Evolutionary conservation across 148 eudicot species (phyloP).

Genomic region (Fagopyrum esculentum): DNA sequence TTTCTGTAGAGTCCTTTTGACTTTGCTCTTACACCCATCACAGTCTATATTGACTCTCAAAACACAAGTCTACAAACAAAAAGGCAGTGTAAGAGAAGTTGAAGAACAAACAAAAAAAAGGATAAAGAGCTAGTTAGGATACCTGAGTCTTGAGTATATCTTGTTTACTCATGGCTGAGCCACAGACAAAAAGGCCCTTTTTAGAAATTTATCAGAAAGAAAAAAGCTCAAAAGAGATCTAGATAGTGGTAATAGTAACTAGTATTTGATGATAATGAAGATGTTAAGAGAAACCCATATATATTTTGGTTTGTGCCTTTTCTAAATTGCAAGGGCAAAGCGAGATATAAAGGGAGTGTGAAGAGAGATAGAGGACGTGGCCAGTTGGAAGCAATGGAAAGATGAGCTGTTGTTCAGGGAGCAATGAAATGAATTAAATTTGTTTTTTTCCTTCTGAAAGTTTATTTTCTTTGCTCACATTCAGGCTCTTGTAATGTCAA

Average conservation of each 20-base stretch:
- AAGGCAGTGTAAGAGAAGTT: too few relatives aligned
- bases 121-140: background rate
- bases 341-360: background rate
- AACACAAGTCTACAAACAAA: constrained; percentile 1
- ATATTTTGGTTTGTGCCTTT: background rate
- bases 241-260: too few relatives aligned
- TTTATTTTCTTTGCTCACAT: background rate
- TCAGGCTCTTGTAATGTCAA: background rate
- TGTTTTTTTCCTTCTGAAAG: background rate
- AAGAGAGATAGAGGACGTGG: constrained; percentile 2
- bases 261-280: background rate
- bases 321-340: background rate
- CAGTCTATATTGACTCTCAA: constrained; percentile 11
- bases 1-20: background rate
- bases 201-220: background rate
- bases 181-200: background rate
- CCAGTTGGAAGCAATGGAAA: constrained; percentile 1
- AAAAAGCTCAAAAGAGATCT: background rate
- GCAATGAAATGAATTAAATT: background rate
- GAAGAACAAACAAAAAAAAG: background rate
- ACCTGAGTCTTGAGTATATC: constrained; percentile 11
- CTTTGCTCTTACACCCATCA: constrained; percentile 12
- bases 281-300: background rate
- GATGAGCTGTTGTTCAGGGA: constrained; percentile 9
- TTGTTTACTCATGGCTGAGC: constrained; percentile 14